These are phyloP conservation scores for Sporisorium exsertum DNA, from an alignment of 1,284 basidiomycete genomes.

Conservation along the genomic window DNA sequence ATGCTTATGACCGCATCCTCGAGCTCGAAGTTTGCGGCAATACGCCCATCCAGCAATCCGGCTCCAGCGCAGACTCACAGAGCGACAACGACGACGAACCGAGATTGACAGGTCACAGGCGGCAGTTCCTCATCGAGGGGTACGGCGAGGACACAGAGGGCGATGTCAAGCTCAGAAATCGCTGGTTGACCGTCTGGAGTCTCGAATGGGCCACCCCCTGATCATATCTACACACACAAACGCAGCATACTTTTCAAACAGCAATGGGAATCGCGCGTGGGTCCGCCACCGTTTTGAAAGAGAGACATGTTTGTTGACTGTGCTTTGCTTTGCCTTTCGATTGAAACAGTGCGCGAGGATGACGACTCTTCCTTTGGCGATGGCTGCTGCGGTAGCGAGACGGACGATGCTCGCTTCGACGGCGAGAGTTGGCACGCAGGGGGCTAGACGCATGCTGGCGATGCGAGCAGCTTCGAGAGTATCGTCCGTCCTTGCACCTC, in stretches of 20 bases:
- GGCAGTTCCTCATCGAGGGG: constrained; percentile 39
- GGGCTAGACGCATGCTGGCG: neutral
- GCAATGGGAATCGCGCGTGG: constrained; percentile 19
- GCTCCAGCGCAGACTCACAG: neutral
- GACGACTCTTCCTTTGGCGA: neutral
- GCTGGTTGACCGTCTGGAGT: constrained; percentile 54
- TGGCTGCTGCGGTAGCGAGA: constrained; percentile 4
- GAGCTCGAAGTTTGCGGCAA: constrained; percentile 59
- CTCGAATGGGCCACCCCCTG: constrained; percentile 30
- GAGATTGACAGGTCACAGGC: constrained; percentile 31
- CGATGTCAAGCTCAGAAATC: constrained; percentile 45
- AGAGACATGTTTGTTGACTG: constrained; percentile 30
- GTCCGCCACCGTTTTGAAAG: neutral
- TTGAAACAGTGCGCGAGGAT: constrained; percentile 10
- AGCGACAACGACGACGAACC: constrained; percentile 27
- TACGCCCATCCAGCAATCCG: constrained; percentile 29
- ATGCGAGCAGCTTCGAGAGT: neutral
- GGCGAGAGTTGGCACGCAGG: neutral
- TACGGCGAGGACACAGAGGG: constrained; percentile 41
- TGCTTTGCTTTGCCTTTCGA: constrained; percentile 15
- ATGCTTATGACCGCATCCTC: constrained; percentile 38
- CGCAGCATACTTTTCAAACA: neutral
- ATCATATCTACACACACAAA: neutral
- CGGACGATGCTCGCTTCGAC: constrained; percentile 7
- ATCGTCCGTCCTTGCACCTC: neutral